These are phyloP conservation scores for Euphorbia tirucalli DNA, from an alignment of 345 rosid species.

Conservation along the genomic window DNA sequence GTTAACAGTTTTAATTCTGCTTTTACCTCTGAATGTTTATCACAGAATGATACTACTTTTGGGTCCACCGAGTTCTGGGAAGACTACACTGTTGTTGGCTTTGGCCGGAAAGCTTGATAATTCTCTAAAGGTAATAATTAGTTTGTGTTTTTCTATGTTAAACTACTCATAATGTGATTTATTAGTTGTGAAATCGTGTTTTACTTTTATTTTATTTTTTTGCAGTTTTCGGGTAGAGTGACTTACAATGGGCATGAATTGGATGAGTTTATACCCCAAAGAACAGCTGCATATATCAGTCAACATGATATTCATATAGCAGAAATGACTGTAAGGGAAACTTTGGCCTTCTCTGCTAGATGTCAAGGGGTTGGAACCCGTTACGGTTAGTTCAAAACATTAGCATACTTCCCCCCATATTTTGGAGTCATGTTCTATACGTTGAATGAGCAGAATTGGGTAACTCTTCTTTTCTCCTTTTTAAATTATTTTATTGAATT, in stretches of 20 bases:
- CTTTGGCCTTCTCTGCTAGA: conserved; percentile 39
- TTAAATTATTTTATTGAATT: too few relatives aligned
- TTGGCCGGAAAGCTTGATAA: conserved; percentile 41
- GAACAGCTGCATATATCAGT: conserved; percentile 42
- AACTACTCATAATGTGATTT: background rate
- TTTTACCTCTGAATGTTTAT: conserved; percentile 14
- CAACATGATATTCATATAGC: conserved; percentile 37
- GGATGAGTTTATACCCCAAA: conserved; percentile 38
- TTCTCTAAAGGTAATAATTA: conserved; percentile 52
- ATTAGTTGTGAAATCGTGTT: background rate
- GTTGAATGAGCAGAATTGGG: too few relatives aligned
- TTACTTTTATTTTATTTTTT: background rate
- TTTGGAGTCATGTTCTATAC: background rate
- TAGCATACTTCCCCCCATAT: background rate
- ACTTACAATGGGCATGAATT: conserved; percentile 36
- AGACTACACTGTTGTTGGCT: conserved; percentile 45
- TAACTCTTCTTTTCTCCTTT: too few relatives aligned
- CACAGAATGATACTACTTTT: conserved; percentile 47
- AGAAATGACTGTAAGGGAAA: conserved; percentile 45
- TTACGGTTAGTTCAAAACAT: background rate
- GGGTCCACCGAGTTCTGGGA: conserved; percentile 57
- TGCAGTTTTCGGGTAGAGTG: conserved; percentile 34
- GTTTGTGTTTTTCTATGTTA: too few relatives aligned
- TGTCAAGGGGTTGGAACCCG: conserved; percentile 41
- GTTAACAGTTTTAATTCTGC: too few relatives aligned